A percentile compares a stretch with the other conserved stretches of the same genome.
Conservation (phyloP, 228 moss, liverwort and hornwort species). For the Sphagnum fallax region DNA sequence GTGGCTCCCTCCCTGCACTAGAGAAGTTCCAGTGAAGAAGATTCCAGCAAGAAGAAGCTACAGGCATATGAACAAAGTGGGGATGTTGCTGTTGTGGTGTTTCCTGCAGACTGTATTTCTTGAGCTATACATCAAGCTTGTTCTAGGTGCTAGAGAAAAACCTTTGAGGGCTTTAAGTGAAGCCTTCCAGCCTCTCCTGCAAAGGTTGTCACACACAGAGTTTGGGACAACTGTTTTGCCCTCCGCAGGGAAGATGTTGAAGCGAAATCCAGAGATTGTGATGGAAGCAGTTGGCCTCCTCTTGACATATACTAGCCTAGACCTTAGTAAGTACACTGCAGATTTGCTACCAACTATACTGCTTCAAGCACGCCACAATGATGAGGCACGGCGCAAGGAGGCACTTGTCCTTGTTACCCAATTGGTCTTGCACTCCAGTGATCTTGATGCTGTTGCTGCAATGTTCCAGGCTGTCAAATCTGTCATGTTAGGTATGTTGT, state of each 20-base stretch:
- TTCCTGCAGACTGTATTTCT: conserved; percentile 60
- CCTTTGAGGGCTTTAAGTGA: conserved; percentile 62
- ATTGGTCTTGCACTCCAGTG: conserved; percentile 82
- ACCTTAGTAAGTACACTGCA: conserved; percentile 79
- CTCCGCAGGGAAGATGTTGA: conserved; percentile 82
- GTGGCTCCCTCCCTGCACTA: no score
- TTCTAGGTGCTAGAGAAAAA: conserved; percentile 71
- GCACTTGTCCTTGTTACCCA: conserved; percentile 58
- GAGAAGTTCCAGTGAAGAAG: no score
- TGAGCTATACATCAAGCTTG: conserved; percentile 71
- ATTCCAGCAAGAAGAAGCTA: no score
- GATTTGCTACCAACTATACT: conserved; percentile 73
- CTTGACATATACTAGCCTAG: conserved; percentile 64
- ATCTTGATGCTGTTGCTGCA: conserved; percentile 63
- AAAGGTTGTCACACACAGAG: conserved; percentile 74
- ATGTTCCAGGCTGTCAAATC: conserved; percentile 78
- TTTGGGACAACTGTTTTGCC: conserved; percentile 74
- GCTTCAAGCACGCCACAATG: conserved; percentile 87
- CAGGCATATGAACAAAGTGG: no score
- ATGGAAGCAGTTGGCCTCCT: conserved; percentile 87
- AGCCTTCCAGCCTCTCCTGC: conserved; percentile 74
- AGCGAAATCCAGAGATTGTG: conserved; percentile 89
- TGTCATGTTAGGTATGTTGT: conserved; percentile 56
- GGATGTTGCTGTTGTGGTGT: not conserved
- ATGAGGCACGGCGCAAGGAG: conserved; percentile 82